These are phyloP conservation scores for Fraxinus quadrangulata DNA, from an alignment of 257 asterid genomes.

Conservation along the genomic window DNA sequence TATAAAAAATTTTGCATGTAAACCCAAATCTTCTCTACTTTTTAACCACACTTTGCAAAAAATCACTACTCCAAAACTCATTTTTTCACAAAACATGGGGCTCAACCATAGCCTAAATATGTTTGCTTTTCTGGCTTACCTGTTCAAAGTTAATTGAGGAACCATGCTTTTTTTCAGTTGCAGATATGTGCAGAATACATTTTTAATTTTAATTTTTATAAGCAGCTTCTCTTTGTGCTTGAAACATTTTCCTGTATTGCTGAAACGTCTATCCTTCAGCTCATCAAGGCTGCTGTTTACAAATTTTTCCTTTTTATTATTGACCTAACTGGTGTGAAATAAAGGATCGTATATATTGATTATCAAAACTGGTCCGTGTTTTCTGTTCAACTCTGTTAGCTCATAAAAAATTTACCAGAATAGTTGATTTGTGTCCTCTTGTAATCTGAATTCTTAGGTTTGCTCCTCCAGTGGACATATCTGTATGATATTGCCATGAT, in stretches of 20 bases:
- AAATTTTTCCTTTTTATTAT: neutral
- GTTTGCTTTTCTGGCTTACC: neutral
- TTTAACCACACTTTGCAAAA: too few relatives aligned
- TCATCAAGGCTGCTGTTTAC: neutral
- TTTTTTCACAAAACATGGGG: too few relatives aligned
- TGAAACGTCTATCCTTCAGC: neutral
- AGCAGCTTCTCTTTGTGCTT: neutral
- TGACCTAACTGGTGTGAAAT: neutral
- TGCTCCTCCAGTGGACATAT: neutral
- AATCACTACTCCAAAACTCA: too few relatives aligned
- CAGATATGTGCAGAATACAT: neutral
- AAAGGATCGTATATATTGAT: neutral
- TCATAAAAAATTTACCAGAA: neutral
- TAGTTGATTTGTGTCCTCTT: neutral
- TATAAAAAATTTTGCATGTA: too few relatives aligned
- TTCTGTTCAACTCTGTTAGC: neutral
- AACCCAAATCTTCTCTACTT: too few relatives aligned
- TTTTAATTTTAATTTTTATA: neutral
- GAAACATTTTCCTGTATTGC: neutral
- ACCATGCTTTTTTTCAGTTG: neutral
- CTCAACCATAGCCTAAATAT: too few relatives aligned
- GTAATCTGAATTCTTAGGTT: neutral
- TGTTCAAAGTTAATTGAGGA: neutral
- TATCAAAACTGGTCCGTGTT: neutral
- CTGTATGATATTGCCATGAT: neutral